Evolutionary conservation across 257 asterid genomes (phyloP).

Genomic region (Fraxinus americana): DNA sequence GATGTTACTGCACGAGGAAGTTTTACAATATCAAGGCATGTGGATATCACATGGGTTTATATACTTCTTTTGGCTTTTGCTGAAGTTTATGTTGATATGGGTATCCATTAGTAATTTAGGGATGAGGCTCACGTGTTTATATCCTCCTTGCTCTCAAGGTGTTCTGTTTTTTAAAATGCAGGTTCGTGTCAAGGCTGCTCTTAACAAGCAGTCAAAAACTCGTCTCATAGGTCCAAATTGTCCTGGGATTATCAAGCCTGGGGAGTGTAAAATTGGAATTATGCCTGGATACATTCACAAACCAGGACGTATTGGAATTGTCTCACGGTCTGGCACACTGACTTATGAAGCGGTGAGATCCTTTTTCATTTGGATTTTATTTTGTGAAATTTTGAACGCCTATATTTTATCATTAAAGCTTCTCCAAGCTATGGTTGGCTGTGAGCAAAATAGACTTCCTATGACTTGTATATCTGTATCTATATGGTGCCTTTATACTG

Average conservation of each 20-base stretch:
- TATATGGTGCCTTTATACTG: conserved; percentile 4
- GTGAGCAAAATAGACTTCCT: background rate
- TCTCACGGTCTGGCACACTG: conserved; percentile 87
- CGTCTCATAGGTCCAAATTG: conserved; percentile 96
- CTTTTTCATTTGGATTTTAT: conserved; percentile 17
- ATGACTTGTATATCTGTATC: background rate
- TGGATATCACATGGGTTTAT: background rate
- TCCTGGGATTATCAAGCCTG: conserved; percentile 98
- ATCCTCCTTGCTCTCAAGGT: conserved; percentile 20
- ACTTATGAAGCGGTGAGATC: conserved; percentile 86
- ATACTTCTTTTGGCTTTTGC: background rate
- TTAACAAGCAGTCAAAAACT: conserved; percentile 80
- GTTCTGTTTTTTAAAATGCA: conserved; percentile 34
- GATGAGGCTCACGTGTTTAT: conserved; percentile 8
- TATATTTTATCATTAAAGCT: conserved; percentile 3
- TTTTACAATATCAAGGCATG: background rate
- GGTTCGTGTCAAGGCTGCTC: conserved; percentile 88
- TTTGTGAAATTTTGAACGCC: background rate
- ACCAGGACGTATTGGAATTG: conserved; percentile 95
- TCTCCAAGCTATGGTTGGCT: background rate
- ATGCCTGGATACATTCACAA: conserved; percentile 99
- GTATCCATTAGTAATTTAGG: background rate
- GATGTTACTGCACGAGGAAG: background rate
- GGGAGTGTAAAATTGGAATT: conserved; percentile 97
- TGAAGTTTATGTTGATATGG: background rate